These are phyloP conservation scores for Sistotremastrum niveocremeum DNA, from an alignment of 768 basidiomycete species.

Conservation along the genomic window DNA sequence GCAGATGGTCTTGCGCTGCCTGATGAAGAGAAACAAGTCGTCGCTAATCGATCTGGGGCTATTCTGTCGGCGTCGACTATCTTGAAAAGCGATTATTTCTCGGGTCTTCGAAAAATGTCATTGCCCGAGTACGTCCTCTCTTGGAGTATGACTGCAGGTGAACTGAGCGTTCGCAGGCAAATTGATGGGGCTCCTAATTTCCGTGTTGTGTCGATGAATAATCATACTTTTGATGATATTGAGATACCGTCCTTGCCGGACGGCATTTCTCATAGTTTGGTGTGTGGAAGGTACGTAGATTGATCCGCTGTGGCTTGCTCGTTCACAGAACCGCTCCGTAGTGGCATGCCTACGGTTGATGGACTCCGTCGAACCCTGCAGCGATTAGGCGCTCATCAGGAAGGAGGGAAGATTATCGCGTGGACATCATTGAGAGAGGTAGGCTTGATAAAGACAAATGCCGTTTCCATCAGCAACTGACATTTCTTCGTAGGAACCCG, in stretches of 20 bases:
- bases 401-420: conserved; percentile 60
- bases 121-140: conserved; percentile 63
- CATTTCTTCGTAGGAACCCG: conserved; percentile 55
- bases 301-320: no score
- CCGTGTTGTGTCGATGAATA: conserved; percentile 58
- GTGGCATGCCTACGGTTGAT: conserved; percentile 90
- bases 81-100: conserved; percentile 91
- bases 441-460: conserved; percentile 4
- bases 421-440: conserved; percentile 97
- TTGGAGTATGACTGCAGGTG: neutral
- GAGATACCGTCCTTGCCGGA: no score
- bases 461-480: conserved; percentile 3
- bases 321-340: conserved; percentile 29
- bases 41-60: conserved; percentile 69
- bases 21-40: conserved; percentile 83
- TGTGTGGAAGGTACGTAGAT: conserved; percentile 56
- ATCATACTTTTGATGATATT: no score
- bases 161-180: conserved; percentile 32
- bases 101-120: conserved; percentile 90
- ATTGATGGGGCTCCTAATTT: conserved; percentile 95
- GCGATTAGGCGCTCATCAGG: conserved; percentile 67
- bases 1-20: conserved; percentile 64
- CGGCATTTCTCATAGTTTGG: conserved; percentile 17
- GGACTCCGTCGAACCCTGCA: conserved; percentile 70
- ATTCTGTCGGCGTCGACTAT: conserved; percentile 88